A percentile compares a stretch with the other conserved stretches of the same genome.
These are phyloP conservation scores for Trichomonas vaginalis DNA, from an alignment of 208 protist genomes.

Conservation along the genomic window DNA sequence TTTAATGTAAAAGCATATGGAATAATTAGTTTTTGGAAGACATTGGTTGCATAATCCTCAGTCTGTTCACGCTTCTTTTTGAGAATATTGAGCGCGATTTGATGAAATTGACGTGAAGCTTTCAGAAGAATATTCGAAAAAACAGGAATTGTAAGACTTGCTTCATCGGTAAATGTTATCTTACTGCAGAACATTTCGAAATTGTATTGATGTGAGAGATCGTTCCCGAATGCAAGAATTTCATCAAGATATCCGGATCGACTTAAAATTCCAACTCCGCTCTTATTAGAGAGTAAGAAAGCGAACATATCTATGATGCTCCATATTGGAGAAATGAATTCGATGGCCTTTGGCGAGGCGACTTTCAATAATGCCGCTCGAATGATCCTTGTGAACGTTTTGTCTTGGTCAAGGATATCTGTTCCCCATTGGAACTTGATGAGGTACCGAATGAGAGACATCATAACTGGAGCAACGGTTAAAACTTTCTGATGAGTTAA, in stretches of 20 bases:
- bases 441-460: not conserved
- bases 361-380: not conserved
- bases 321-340: not conserved
- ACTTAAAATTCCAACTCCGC: not conserved
- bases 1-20: not conserved
- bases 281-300: not conserved
- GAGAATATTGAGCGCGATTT: not conserved
- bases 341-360: not conserved
- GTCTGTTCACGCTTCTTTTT: not conserved
- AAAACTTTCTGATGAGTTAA: not conserved
- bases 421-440: not conserved
- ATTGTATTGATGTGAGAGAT: not conserved
- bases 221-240: not conserved
- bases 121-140: not conserved
- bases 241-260: not conserved
- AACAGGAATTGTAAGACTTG: not conserved
- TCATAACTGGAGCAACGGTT: not conserved
- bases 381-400: not conserved
- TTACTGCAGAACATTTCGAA: not conserved
- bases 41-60: not conserved
- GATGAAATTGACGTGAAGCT: not conserved
- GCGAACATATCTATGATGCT: not conserved
- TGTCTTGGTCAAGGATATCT: not conserved
- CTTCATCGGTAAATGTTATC: not conserved
- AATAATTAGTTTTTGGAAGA: not conserved